Evolutionary conservation across 2,329 filamentous ascomycete genomes (phyloP).

Genomic region (Exophiala xenobiotica): DNA sequence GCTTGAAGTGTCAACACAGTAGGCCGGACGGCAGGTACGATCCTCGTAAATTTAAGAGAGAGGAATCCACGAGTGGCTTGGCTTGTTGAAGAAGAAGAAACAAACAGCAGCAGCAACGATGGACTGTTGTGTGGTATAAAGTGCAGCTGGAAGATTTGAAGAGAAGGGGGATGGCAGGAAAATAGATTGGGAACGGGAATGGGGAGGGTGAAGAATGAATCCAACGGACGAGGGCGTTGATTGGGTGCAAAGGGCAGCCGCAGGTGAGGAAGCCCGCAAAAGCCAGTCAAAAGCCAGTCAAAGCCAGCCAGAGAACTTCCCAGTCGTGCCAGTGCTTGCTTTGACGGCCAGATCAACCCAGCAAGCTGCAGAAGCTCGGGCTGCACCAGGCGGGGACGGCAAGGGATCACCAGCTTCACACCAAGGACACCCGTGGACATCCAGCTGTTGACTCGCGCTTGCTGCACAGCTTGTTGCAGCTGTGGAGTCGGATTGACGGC

Average conservation of each 20-base stretch:
- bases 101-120: slow-evolving; percentile 40
- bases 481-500: slow-evolving; percentile 17
- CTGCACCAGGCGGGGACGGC: neutral
- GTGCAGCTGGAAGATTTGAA: slow-evolving; percentile 34
- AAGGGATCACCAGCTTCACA: slow-evolving; percentile 3
- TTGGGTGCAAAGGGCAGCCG: slow-evolving; percentile 3
- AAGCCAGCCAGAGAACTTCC: no score
- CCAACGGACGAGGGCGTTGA: slow-evolving; percentile 3
- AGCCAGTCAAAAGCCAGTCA: no score
- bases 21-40: slow-evolving; percentile 25
- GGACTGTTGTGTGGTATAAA: slow-evolving; percentile 30
- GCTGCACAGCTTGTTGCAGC: slow-evolving; percentile 13
- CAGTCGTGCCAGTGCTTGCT: neutral
- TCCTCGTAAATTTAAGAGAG: slow-evolving; percentile 22
- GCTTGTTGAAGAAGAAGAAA: slow-evolving; percentile 32
- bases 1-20: slow-evolving; percentile 23
- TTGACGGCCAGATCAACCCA: no score
- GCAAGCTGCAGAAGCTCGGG: neutral
- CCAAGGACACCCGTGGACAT: neutral
- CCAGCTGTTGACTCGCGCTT: slow-evolving; percentile 3
- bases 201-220: slow-evolving; percentile 15
- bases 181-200: slow-evolving; percentile 14
- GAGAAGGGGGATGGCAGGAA: slow-evolving; percentile 33
- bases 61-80: slow-evolving; percentile 31
- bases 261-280: neutral